phyloP scores from a whole-genome alignment of 257 asterid genomes.

The Solanum ossicruentum region DNA sequence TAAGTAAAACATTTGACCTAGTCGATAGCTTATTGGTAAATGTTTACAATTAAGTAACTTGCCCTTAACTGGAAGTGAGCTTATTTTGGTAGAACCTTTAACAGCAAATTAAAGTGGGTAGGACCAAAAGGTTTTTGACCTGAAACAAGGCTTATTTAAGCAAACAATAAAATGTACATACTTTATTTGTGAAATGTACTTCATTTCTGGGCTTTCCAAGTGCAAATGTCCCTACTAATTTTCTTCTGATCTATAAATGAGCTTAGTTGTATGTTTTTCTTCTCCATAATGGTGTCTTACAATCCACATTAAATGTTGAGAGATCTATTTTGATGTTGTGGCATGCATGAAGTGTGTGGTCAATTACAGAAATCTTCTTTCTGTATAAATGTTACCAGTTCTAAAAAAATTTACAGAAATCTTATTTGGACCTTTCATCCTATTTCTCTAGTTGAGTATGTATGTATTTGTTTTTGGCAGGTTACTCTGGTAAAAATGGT shows the following conservation, averaged over 20 bases:
- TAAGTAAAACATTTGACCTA: not conserved
- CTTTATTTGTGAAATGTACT: not conserved
- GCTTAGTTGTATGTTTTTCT: not conserved
- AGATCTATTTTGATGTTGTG: not conserved
- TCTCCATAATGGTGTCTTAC: not conserved
- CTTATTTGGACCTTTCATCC: not conserved
- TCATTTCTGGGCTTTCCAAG: not conserved
- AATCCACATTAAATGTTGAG: not conserved
- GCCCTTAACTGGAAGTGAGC: not conserved
- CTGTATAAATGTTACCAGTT: too few relatives aligned
- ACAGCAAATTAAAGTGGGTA: not conserved
- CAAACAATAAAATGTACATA: not conserved
- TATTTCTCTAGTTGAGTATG: not conserved
- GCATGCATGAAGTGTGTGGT: not conserved
- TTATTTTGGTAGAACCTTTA: not conserved
- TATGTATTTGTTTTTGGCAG: slow-evolving; percentile 23
- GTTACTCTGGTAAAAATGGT: slow-evolving; percentile 84
- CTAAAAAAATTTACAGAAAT: not conserved
- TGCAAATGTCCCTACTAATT: not conserved
- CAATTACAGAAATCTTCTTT: not conserved
- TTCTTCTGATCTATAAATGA: not conserved
- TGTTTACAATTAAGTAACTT: not conserved
- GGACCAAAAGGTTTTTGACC: not conserved
- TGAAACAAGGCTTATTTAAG: not conserved
- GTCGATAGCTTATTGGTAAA: not conserved